Conservation (phyloP, 225 moss, liverwort and hornwort genomes). For the Pleurozium schreberi region DNA sequence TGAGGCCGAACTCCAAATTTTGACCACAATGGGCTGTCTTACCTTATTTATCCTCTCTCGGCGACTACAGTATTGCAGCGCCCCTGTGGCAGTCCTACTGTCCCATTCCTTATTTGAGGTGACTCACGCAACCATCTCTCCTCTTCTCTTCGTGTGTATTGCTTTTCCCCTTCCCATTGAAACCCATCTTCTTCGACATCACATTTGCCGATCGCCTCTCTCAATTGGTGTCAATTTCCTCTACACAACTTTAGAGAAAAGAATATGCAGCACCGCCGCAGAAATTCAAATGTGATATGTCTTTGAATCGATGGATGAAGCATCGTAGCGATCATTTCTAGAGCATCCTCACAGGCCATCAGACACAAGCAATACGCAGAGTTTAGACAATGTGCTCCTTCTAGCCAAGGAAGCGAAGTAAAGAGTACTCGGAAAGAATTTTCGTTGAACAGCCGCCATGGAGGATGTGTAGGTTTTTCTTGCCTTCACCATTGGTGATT, state of each 20-base stretch:
- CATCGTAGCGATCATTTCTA: neutral
- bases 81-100: neutral
- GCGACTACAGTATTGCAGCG: too few species aligned
- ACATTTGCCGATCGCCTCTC: neutral
- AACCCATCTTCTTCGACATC: neutral
- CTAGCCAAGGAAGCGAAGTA: neutral
- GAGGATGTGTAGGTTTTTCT: slow-evolving; percentile 26
- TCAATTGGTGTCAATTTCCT: neutral
- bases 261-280: neutral
- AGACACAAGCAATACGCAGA: neutral
- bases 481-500: neutral
- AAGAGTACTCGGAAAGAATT: neutral
- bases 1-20: too few species aligned
- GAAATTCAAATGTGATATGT: neutral
- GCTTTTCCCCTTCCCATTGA: neutral
- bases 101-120: neutral
- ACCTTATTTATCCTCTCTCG: too few species aligned
- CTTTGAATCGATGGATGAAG: neutral
- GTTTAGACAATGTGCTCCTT: neutral
- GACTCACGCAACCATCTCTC: neutral
- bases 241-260: neutral
- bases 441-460: neutral
- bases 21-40: too few species aligned
- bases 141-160: neutral
- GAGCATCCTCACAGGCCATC: neutral